phyloP scores from a whole-genome alignment of 768 basidiomycete genomes.

The Gautieria morchelliformis region DNA sequence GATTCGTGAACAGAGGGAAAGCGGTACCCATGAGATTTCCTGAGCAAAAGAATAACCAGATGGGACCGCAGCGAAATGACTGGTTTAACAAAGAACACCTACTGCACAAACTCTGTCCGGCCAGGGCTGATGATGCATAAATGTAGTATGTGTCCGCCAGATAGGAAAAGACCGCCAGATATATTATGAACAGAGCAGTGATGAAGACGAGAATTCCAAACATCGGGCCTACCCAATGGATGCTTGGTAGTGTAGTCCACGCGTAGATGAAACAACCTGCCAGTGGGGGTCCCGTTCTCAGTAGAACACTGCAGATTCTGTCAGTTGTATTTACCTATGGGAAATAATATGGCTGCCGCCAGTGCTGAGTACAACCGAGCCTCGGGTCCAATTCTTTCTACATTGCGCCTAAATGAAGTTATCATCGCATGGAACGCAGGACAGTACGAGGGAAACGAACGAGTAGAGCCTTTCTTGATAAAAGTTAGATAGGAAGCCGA shows the following conservation, averaged over 20 bases:
- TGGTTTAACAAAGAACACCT: constrained; percentile 14
- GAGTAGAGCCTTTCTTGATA: constrained; percentile 11
- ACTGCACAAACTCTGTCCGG: constrained; percentile 56
- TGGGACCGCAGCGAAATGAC: not conserved
- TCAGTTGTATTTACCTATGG: constrained; percentile 8
- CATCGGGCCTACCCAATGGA: constrained; percentile 26
- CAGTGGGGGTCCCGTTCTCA: too few relatives aligned
- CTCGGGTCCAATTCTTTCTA: constrained; percentile 33
- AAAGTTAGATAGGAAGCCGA: constrained; percentile 11
- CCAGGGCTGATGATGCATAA: constrained; percentile 61
- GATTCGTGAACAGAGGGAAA: constrained; percentile 53
- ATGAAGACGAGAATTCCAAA: constrained; percentile 32
- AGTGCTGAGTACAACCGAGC: constrained; percentile 54
- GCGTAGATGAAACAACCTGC: constrained; percentile 9
- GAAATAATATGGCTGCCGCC: constrained; percentile 31
- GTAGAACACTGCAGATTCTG: too few relatives aligned
- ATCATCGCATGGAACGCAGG: not conserved
- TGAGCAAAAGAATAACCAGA: constrained; percentile 11
- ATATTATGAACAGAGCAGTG: constrained; percentile 37
- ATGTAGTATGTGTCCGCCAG: constrained; percentile 59
- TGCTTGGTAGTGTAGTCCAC: constrained; percentile 18
- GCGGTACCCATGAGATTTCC: constrained; percentile 40
- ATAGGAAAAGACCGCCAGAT: constrained; percentile 50
- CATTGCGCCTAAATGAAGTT: constrained; percentile 8
- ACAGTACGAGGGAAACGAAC: not conserved